Evolutionary conservation across 148 eudicot genomes (phyloP).

Genomic region (Polygonum maritimum): DNA sequence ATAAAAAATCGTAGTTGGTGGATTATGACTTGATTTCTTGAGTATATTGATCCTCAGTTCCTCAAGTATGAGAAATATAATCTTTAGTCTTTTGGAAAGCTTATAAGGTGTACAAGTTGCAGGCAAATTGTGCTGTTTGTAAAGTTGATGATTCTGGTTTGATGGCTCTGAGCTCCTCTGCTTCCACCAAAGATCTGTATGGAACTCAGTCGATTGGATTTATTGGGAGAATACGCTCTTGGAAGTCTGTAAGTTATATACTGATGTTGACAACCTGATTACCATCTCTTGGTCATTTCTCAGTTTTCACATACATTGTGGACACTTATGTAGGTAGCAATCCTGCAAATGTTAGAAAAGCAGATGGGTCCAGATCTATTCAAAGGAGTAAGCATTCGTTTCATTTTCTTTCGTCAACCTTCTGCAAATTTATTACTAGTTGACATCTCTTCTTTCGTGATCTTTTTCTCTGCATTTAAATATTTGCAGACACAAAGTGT

Average conservation of each 20-base stretch:
- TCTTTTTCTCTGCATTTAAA: not conserved
- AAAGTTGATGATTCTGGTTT: slow-evolving; percentile 90
- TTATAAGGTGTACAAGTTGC: slow-evolving; percentile 10
- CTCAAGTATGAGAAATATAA: not conserved
- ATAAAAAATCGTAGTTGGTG: not conserved
- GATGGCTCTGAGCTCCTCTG: slow-evolving; percentile 68
- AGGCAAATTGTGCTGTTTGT: slow-evolving; percentile 94
- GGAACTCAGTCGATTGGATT: slow-evolving; percentile 94
- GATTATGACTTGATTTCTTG: not conserved
- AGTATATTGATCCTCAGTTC: not conserved
- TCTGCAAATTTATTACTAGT: not conserved
- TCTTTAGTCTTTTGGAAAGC: not conserved
- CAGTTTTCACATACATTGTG: not conserved
- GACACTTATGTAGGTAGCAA: slow-evolving; percentile 48
- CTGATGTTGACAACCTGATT: not conserved
- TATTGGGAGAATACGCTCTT: slow-evolving; percentile 81
- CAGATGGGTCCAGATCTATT: slow-evolving; percentile 99
- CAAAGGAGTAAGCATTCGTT: slow-evolving; percentile 52
- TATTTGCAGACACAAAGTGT: not conserved
- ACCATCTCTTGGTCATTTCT: slow-evolving; percentile 4
- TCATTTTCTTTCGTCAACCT: not conserved
- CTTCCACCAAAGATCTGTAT: slow-evolving; percentile 66
- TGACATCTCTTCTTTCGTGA: not conserved
- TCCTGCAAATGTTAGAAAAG: slow-evolving; percentile 97
- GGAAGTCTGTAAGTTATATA: slow-evolving; percentile 83